Evolutionary conservation across 176 grass and related monocot genomes (phyloP).

Genomic region (Triticum dicoccoides): DNA sequence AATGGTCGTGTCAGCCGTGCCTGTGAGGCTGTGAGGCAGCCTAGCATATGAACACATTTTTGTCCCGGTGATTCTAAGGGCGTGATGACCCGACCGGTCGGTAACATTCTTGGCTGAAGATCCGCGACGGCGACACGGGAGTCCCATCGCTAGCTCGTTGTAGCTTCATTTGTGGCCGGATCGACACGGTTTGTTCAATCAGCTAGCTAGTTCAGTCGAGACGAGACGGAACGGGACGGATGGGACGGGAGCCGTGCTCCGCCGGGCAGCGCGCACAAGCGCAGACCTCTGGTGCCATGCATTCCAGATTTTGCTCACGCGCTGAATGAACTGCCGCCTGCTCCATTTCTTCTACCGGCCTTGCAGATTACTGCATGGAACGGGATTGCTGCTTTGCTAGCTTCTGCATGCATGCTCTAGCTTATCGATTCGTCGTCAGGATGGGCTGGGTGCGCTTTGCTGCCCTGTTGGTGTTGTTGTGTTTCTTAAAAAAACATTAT

Average conservation of each 20-base stretch:
- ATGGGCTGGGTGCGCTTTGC: no score
- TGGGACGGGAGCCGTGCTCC: slow-evolving; percentile 32
- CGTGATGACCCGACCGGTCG: background rate
- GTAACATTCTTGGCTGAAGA: background rate
- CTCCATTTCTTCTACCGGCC: background rate
- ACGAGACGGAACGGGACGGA: background rate
- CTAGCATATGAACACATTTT: no score
- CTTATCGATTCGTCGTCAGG: no score
- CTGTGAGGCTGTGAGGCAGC: no score
- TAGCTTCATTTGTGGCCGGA: background rate
- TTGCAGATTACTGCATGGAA: background rate
- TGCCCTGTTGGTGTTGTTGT: no score
- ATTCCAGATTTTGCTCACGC: background rate
- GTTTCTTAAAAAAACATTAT: no score
- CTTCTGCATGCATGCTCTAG: background rate
- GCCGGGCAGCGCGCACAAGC: background rate
- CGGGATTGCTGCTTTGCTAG: background rate
- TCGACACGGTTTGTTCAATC: background rate
- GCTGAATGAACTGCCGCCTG: no score
- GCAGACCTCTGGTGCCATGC: background rate
- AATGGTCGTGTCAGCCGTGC: no score
- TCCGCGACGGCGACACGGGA: background rate
- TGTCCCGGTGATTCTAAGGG: background rate
- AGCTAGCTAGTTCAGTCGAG: background rate
- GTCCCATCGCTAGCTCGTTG: background rate